phyloP scores from a whole-genome alignment of 805 yeast species.

The fission yeast (Schizosaccharomyces pombe) region ASM294v3 CU329670.1:1919001-1919500 shows the following conservation, averaged over 20 bases:
- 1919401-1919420: constrained; percentile 72
- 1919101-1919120: constrained; percentile 85
- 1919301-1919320: constrained; percentile 93
- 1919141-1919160: constrained; percentile 62
- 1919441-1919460: constrained; percentile 96
- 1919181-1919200: constrained; percentile 66
- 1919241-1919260: constrained; percentile 74
- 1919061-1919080: constrained; percentile 77
- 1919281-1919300: constrained; percentile 81
- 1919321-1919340: constrained; percentile 80
- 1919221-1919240: constrained; percentile 70
- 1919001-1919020: constrained; percentile 98
- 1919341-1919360: constrained; percentile 79
- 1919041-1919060: constrained; percentile 95
- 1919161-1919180: constrained; percentile 47
- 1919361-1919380: constrained; percentile 85
- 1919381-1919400: constrained; percentile 80
- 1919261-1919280: constrained; percentile 90
- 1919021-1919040: constrained; percentile 97
- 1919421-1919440: constrained; percentile 82
- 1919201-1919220: constrained; percentile 52
- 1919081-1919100: constrained; percentile 53
- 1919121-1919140: constrained; percentile 97
- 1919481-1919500: constrained; percentile 90
- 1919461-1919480: constrained; percentile 79